These are phyloP conservation scores for Butyriboletus appendiculatus DNA, from an alignment of 1,284 basidiomycete genomes.

Conservation along the genomic window DNA sequence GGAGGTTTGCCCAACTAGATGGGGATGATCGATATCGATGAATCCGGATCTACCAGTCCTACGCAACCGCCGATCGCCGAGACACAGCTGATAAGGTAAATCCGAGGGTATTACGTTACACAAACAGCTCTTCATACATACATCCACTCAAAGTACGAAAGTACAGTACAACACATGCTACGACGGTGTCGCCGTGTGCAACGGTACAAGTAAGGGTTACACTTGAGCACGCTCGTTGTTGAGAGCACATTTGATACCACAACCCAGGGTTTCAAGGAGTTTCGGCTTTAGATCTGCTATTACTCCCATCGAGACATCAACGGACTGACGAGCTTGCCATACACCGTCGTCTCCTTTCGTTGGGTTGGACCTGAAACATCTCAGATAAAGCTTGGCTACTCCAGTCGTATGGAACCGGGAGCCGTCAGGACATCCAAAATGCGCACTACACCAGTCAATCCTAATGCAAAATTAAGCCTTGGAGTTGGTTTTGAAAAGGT, in stretches of 20 bases:
- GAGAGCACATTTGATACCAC: conserved; percentile 15
- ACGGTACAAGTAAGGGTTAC: background rate
- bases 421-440: conserved; percentile 34
- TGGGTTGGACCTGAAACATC: conserved; percentile 35
- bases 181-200: background rate
- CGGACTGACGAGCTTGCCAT: conserved; percentile 19
- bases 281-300: conserved; percentile 15
- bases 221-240: background rate
- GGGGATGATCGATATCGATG: background rate
- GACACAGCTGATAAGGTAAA: background rate
- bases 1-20: background rate
- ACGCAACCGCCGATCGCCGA: background rate
- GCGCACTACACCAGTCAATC: conserved; percentile 32
- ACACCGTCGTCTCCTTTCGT: conserved; percentile 15
- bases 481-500: background rate
- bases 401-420: conserved; percentile 28
- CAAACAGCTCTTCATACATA: background rate
- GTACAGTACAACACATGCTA: background rate
- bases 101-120: background rate
- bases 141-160: background rate
- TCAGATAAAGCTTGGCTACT: conserved; percentile 27
- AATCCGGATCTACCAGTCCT: background rate
- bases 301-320: conserved; percentile 29
- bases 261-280: conserved; percentile 17
- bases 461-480: background rate